Conservation (phyloP, 2,329 filamentous ascomycete species). For the Camillea tinctor region DNA sequence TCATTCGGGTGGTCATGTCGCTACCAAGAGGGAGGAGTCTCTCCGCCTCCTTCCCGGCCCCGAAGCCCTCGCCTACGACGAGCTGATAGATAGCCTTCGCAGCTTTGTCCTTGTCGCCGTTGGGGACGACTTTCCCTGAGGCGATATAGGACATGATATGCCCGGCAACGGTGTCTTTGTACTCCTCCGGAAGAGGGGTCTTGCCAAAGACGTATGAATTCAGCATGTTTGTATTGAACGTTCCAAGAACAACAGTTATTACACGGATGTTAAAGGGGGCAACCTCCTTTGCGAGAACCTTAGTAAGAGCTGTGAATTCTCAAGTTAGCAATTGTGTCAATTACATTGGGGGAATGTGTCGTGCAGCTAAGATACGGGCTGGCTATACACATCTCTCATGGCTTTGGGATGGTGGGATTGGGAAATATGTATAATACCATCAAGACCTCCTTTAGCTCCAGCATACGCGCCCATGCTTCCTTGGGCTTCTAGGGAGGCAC, state of each 20-base stretch:
- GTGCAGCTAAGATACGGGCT: too few species aligned
- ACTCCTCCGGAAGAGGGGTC: constrained; percentile 38
- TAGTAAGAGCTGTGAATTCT: too few species aligned
- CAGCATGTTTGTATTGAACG: constrained; percentile 46
- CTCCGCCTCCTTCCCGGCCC: constrained; percentile 36
- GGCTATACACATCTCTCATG: too few species aligned
- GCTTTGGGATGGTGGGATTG: neutral
- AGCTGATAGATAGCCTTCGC: constrained; percentile 45
- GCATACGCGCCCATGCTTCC: constrained; percentile 36
- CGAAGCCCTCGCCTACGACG: constrained; percentile 38
- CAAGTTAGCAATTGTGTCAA: too few species aligned
- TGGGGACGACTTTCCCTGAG: constrained; percentile 29
- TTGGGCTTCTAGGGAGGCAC: constrained; percentile 34
- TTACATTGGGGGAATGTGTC: too few species aligned
- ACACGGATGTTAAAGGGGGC: constrained; percentile 43
- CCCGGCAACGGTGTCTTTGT: constrained; percentile 37
- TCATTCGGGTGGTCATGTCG: constrained; percentile 38
- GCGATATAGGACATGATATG: constrained; percentile 33
- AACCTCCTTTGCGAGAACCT: constrained; percentile 45
- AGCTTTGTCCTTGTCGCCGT: constrained; percentile 46
- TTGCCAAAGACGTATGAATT: constrained; percentile 25
- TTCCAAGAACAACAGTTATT: constrained; percentile 43
- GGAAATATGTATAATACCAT: constrained; percentile 30
- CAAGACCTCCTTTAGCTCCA: constrained; percentile 32
- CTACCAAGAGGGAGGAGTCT: constrained; percentile 41